Conservation (phyloP, 345 rosid genomes). For the Cardamine occulta region DNA sequence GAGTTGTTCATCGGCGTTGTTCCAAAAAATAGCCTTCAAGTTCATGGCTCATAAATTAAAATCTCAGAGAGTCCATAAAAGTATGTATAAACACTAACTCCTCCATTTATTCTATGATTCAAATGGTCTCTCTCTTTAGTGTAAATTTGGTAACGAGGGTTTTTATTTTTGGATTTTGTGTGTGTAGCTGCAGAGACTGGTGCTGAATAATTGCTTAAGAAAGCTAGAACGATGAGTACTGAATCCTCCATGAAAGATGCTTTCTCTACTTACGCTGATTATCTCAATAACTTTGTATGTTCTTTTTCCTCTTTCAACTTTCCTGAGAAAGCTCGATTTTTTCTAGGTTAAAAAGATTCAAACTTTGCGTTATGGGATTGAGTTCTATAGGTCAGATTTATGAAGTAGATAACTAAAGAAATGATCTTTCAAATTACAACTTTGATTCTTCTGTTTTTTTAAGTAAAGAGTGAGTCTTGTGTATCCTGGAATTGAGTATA, state of each 20-base stretch:
- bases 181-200: conserved; percentile 48
- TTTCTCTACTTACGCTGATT: conserved; percentile 60
- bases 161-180: conserved; percentile 17
- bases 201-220: conserved; percentile 48
- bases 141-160: background rate
- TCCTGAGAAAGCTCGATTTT: background rate
- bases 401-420: background rate
- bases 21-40: conserved; percentile 38
- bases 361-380: background rate
- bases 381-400: background rate
- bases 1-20: conserved; percentile 40
- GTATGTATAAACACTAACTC: background rate
- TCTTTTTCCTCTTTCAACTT: background rate
- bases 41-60: conserved; percentile 58
- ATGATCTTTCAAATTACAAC: background rate
- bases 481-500: background rate
- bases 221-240: conserved; percentile 53
- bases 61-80: conserved; percentile 55
- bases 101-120: background rate
- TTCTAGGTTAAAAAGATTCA: conserved; percentile 8
- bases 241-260: conserved; percentile 60
- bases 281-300: conserved; percentile 68
- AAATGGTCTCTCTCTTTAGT: background rate
- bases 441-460: background rate
- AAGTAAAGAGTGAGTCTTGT: no score